Evolutionary conservation across 352 stramenopile genomes (phyloP).

Genomic region (Aphanomyces astaci): DNA sequence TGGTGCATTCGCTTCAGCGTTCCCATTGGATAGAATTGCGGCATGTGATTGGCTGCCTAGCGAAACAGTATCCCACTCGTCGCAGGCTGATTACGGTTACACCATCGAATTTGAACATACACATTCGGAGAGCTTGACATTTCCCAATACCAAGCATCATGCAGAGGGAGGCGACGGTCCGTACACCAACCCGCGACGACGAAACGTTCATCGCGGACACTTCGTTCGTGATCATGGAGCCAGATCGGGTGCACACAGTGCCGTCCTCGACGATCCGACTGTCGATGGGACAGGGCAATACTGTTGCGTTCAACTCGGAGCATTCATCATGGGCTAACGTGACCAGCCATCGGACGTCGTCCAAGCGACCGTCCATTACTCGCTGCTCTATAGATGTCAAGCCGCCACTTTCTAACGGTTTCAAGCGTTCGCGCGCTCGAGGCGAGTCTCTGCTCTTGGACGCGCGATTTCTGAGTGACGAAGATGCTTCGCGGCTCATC

Average conservation of each 20-base stretch:
- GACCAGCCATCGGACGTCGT: not conserved
- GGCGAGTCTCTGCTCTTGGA: slow-evolving; percentile 11
- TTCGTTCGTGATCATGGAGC: slow-evolving; percentile 9
- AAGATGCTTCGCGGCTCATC: slow-evolving; percentile 62
- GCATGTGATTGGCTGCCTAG: too few species aligned
- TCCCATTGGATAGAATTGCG: too few species aligned
- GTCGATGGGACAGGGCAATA: not conserved
- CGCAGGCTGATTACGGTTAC: not conserved
- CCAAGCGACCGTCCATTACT: not conserved
- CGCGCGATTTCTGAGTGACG: slow-evolving; percentile 8
- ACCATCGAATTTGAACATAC: not conserved
- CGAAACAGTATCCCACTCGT: too few species aligned
- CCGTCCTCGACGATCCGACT: not conserved
- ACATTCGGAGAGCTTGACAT: too few species aligned
- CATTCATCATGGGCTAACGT: not conserved
- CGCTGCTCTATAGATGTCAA: not conserved
- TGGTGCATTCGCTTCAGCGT: too few species aligned
- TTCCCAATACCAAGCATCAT: not conserved
- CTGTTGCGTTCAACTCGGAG: not conserved
- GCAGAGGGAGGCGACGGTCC: not conserved
- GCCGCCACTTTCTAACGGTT: not conserved
- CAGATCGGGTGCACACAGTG: not conserved
- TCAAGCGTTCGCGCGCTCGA: not conserved
- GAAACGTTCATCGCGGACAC: not conserved
- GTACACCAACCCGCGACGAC: not conserved